Evolutionary conservation across 2,329 filamentous ascomycete genomes (phyloP).

Genomic region (Colletotrichum zoysiae): DNA sequence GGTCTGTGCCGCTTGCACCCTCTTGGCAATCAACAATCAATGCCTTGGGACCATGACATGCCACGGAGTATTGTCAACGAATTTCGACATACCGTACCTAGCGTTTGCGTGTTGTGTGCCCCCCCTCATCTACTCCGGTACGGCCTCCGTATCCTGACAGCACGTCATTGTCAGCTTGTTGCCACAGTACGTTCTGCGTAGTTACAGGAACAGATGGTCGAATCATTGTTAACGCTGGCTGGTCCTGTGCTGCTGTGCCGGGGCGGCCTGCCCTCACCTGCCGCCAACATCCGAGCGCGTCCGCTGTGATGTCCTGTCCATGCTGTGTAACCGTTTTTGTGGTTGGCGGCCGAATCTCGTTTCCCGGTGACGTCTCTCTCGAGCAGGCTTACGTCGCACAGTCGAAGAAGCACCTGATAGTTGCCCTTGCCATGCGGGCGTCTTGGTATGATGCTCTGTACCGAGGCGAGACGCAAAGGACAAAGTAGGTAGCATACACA

Average conservation of each 20-base stretch:
- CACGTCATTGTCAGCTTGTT: background rate
- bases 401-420: too few species aligned
- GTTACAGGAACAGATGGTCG: background rate
- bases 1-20: background rate
- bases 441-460: background rate
- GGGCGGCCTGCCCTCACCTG: background rate
- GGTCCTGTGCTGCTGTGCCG: background rate
- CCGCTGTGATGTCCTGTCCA: background rate
- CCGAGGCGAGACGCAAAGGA: background rate
- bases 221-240: background rate
- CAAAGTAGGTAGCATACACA: background rate
- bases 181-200: background rate
- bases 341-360: too few species aligned
- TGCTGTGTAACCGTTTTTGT: background rate
- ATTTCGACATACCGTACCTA: background rate
- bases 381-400: background rate
- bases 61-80: background rate
- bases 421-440: background rate
- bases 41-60: background rate
- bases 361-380: too few species aligned
- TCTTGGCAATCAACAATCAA: too few species aligned
- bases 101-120: too few species aligned
- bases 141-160: background rate
- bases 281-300: background rate
- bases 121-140: background rate